A percentile compares a stretch with the other conserved stretches of the same genome.
Evolutionary conservation across 208 protist species (phyloP).

Genomic region (Acanthamoeba castellanii): DNA sequence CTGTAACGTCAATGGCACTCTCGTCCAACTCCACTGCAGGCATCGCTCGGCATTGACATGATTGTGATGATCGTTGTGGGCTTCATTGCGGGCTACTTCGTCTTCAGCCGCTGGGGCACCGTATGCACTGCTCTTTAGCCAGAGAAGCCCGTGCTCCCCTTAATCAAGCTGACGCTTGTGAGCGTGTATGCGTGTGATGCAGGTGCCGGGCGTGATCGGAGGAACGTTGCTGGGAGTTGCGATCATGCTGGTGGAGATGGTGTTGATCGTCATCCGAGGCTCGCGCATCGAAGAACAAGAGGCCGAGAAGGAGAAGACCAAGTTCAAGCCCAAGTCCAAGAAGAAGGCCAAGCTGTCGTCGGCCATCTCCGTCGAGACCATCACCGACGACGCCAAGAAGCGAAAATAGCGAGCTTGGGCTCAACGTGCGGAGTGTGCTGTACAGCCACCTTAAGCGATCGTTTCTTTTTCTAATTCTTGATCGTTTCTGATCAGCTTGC

Average conservation of each 20-base stretch:
- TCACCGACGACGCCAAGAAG: background rate
- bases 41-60: conserved; percentile 63
- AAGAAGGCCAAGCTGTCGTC: background rate
- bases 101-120: conserved; percentile 59
- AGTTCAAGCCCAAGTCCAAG: conserved; percentile 2
- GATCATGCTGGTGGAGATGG: conserved; percentile 66
- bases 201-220: conserved; percentile 62
- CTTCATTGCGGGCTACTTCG: conserved; percentile 64
- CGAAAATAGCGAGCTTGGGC: background rate
- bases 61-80: conserved; percentile 48
- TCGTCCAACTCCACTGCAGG: background rate
- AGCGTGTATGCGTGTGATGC: background rate
- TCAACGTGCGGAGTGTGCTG: too few relatives aligned
- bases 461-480: too few relatives aligned
- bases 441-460: too few relatives aligned
- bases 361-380: background rate
- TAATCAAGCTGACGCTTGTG: background rate
- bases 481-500: too few relatives aligned
- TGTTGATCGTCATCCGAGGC: conserved; percentile 41
- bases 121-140: background rate
- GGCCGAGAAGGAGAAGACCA: conserved; percentile 14
- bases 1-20: background rate
- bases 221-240: background rate
- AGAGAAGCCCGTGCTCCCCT: background rate
- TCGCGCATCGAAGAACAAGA: conserved; percentile 15